Evolutionary conservation across 2,329 filamentous ascomycete species (phyloP), one percentile per base, ranked within the genome.

Genomic region (Akanthomyces muscarius): DNA sequence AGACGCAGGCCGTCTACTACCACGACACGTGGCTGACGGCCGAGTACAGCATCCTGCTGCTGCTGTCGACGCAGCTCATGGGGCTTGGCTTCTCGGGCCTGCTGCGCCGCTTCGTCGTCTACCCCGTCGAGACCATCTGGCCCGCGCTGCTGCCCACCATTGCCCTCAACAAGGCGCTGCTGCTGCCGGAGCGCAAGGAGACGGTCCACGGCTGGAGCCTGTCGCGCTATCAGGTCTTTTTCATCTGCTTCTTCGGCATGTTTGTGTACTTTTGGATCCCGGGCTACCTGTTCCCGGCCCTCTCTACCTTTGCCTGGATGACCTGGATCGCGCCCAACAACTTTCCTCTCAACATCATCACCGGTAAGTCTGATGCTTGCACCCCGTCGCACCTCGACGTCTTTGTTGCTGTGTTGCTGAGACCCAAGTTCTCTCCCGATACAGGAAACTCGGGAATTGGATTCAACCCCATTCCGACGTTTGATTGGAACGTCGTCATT

Each of bases 221-320:
- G 47, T 76, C 76, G 2, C 74, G 76, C 0, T 76, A 78, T 65
- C 71, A 68, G 18, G 70, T 79, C 64, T 81, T 78, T 65, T 76
- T 75, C 66, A 67, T 74, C 55, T 69, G 68, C 23, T 73, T 73
- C 14, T 25, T 68, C 44, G 68, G 66, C 41, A 78, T 79, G 72
- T 77, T 78, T 53, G 36, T 78, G 23, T 81, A 77, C 69, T 80
- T 77, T 68, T 80, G 77, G 77, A 69, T 81, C 23, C 78, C 78
- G 0, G 73, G 73, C 13, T 78, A 74, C 58, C 69, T 80, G 1
- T 80, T 80, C 66, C 73, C 70, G 0, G 77, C 76, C 2, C 68
- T 80, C 6, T 71, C 71, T 7, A 72, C 73, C 1, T 80, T 81
- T 69, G 77, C 77, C 68, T 81, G 78, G 77, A 79, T 80, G 71